Base-by-base conservation (phyloP, 169 alveolate species). In the Cytauxzoon felis region DNA sequence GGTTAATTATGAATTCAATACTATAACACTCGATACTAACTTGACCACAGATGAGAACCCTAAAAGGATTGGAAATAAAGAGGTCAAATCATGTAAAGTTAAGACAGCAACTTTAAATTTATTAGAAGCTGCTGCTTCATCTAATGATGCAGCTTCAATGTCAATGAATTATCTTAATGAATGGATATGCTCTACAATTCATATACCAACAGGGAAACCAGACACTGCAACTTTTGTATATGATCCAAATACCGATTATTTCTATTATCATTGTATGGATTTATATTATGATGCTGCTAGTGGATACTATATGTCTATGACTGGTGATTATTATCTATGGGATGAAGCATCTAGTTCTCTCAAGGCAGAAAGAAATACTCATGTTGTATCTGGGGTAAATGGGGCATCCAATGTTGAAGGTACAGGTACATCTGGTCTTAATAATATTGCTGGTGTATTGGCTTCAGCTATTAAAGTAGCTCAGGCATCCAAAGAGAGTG, bases 241-340 rank as follows among this genome's bases (percentile, higher is more conserved):
- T 27, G 86, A 76, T 38, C 66, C 71, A 0, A 52, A 7, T 1
- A 33, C 86, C 4, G 81, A 66, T 30, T 66, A 66, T 48, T 59
- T 65, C 38, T 76, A 61, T 41, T 73, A 76, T 33, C 66, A 48
- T 26, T 49, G 32, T 13, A 67, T 76, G 19, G 49, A 69, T 24
- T 11, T 76, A 27, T 86, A 80, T 54, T 86, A 78, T 64, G 92
- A 86, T 50, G 79, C 84, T n/a, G 82, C 78, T 4, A 86, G 78
- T n/a, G 64, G 71, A 13, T 81, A 70, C 80, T 86, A 81, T 66
- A 70, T 86, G 72, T 78, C 89, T 3, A 67, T 78, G n/a, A 24
- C 82, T 7, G 82, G 80, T 29, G 82, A 78, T 8, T 81, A 78
- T 53, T 86, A 76, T 54, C 49, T 61, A 1, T 86, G 89, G 88